Percentiles rank a stretch among this genome's conserved stretches.
These are phyloP conservation scores for Populus nigra DNA, from an alignment of 345 rosid species.

Conservation along the genomic window DNA sequence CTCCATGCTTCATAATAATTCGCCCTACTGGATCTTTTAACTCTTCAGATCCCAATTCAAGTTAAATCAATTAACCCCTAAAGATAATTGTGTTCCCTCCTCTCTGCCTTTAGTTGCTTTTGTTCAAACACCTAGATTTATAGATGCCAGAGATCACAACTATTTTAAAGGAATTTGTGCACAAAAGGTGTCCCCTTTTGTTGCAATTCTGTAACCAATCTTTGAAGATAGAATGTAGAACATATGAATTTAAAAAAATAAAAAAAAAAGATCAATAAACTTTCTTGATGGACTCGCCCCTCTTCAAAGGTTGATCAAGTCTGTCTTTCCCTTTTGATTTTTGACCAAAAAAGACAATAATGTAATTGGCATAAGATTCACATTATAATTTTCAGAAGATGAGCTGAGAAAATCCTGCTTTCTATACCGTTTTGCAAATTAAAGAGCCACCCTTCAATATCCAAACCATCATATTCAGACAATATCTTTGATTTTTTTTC, in stretches of 20 bases:
- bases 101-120: constrained; percentile 4
- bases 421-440: not conserved
- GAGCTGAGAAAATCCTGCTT: not conserved
- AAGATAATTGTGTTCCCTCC: constrained; percentile 10
- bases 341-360: constrained; percentile 15
- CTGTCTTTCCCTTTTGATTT: constrained; percentile 8
- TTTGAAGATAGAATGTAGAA: not conserved
- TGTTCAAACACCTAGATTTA: not conserved
- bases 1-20: not conserved
- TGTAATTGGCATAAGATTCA: not conserved
- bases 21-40: not conserved
- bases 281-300: constrained; percentile 4
- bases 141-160: not conserved
- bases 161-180: not conserved
- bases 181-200: not conserved
- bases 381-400: not conserved
- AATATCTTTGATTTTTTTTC: not conserved
- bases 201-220: not conserved
- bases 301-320: constrained; percentile 11
- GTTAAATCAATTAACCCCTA: constrained; percentile 3
- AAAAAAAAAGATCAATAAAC: not conserved
- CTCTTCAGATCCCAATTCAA: constrained; percentile 5
- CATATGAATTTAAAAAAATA: no score
- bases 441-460: not conserved
- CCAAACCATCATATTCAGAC: not conserved